A percentile compares a stretch with the other conserved stretches of the same genome.
Evolutionary conservation across 495 filamentous ascomycete species (phyloP).

Genomic region (Penicillium nucicola): DNA sequence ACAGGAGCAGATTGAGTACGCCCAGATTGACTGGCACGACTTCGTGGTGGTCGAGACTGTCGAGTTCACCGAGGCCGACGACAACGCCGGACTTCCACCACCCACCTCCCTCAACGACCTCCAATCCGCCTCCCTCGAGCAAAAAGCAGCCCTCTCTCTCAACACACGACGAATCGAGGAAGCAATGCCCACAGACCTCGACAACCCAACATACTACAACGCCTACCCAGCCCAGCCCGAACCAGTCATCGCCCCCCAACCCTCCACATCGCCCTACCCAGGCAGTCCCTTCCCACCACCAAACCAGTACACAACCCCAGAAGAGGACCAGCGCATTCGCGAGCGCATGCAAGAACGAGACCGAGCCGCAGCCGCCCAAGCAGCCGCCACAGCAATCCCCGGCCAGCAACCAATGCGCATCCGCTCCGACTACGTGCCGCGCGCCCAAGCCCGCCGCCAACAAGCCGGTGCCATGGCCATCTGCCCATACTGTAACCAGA

Average conservation of each 20-base stretch:
- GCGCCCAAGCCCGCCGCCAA: constrained; percentile 66
- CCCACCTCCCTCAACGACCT: constrained; percentile 87
- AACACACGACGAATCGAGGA: constrained; percentile 88
- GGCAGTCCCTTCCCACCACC: constrained; percentile 35
- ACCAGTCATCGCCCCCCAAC: constrained; percentile 17
- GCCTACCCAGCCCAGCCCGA: constrained; percentile 39
- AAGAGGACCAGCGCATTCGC: constrained; percentile 64
- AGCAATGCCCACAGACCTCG: constrained; percentile 82
- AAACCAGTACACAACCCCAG: constrained; percentile 49
- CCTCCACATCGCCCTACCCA: constrained; percentile 32
- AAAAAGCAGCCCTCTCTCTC: constrained; percentile 87
- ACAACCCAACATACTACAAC: constrained; percentile 55
- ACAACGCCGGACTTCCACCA: constrained; percentile 79
- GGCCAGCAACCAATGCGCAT: constrained; percentile 80
- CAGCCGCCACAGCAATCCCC: constrained; percentile 64
- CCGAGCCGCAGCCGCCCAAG: constrained; percentile 73
- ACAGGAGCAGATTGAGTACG: constrained; percentile 78
- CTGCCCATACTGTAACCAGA: constrained; percentile 92
- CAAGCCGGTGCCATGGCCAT: constrained; percentile 66
- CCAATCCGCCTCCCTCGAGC: constrained; percentile 89
- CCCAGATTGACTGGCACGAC: constrained; percentile 97
- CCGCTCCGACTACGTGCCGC: constrained; percentile 85
- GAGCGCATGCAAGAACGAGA: constrained; percentile 66
- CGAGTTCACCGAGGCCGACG: constrained; percentile 86
- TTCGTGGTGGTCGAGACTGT: constrained; percentile 96